Percentiles rank a stretch among this genome's conserved stretches.
These are phyloP conservation scores for Dimargaris cristalligena DNA, from an alignment of 192 early-diverging fungal species.

Conservation along the genomic window DNA sequence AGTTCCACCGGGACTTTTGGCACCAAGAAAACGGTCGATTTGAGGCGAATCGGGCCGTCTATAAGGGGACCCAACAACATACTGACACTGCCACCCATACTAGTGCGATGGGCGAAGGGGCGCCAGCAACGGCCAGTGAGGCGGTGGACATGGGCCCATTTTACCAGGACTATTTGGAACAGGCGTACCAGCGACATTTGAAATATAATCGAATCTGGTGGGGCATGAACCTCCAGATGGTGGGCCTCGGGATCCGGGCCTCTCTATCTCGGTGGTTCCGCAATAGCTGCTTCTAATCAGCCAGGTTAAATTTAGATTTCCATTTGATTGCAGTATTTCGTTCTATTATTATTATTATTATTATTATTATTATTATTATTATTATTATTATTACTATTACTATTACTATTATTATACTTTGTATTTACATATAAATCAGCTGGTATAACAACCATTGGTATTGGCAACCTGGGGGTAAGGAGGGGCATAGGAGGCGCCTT, in stretches of 20 bases:
- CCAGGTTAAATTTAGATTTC: too few relatives aligned
- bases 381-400: too few relatives aligned
- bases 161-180: neutral
- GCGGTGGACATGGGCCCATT: neutral
- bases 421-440: too few relatives aligned
- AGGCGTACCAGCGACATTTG: neutral
- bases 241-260: neutral
- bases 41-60: neutral
- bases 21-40: neutral
- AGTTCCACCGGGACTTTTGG: conserved; percentile 9
- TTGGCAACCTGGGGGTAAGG: too few relatives aligned
- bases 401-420: too few relatives aligned
- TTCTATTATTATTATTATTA: too few relatives aligned
- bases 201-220: neutral
- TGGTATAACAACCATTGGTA: too few relatives aligned
- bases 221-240: neutral
- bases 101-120: too few relatives aligned
- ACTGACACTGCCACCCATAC: neutral
- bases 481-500: too few relatives aligned
- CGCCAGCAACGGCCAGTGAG: neutral
- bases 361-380: too few relatives aligned
- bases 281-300: too few relatives aligned
- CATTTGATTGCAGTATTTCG: too few relatives aligned
- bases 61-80: neutral
- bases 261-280: neutral